Conservation (phyloP, 2,329 filamentous ascomycete genomes). For the Fusarium albosuccineum region DNA sequence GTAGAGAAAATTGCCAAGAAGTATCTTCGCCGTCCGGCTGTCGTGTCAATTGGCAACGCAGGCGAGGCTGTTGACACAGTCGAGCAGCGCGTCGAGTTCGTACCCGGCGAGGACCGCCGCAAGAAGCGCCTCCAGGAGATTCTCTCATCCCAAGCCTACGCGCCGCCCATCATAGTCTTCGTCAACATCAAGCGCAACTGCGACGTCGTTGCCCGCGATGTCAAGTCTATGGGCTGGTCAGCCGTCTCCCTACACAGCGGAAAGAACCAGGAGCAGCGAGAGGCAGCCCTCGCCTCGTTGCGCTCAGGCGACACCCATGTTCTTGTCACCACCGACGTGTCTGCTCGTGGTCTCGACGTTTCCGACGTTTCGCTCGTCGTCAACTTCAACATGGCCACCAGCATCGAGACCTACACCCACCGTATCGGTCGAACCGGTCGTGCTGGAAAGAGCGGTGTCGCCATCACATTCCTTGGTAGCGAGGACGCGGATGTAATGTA, state of each 20-base stretch:
- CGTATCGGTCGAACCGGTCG: slow-evolving; percentile 96
- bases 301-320: slow-evolving; percentile 85
- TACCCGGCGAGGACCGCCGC: slow-evolving; percentile 91
- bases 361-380: slow-evolving; percentile 93
- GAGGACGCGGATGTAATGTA: slow-evolving; percentile 94
- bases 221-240: slow-evolving; percentile 93
- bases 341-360: slow-evolving; percentile 97
- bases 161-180: slow-evolving; percentile 95
- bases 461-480: slow-evolving; percentile 93
- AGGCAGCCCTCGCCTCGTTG: slow-evolving; percentile 88
- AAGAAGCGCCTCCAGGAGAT: slow-evolving; percentile 97
- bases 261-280: slow-evolving; percentile 98
- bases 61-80: slow-evolving; percentile 98
- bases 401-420: slow-evolving; percentile 96
- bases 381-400: slow-evolving; percentile 98
- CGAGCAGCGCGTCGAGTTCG: slow-evolving; percentile 94
- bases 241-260: slow-evolving; percentile 92
- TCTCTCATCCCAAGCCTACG: slow-evolving; percentile 82
- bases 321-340: slow-evolving; percentile 94
- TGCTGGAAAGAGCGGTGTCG: slow-evolving; percentile 95
- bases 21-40: slow-evolving; percentile 92
- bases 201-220: slow-evolving; percentile 92
- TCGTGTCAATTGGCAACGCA: slow-evolving; percentile 92
- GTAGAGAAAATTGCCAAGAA: slow-evolving; percentile 98
- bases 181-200: slow-evolving; percentile 99